Base-by-base conservation (phyloP, 2,329 filamentous ascomycete species). In the Karstenula rhodostoma region DNA sequence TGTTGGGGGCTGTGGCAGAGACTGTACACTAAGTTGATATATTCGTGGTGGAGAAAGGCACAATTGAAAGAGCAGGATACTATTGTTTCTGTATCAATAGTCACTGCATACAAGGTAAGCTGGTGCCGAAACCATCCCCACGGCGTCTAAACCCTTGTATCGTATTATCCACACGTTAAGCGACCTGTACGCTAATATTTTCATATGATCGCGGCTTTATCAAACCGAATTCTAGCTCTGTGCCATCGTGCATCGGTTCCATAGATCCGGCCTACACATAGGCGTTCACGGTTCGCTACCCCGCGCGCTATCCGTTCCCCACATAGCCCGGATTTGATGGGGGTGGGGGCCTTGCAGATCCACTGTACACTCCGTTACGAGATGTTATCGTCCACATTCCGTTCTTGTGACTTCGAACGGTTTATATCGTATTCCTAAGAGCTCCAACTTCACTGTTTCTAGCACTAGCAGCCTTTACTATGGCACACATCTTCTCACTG, bases 401-500 rank as follows among this genome's bases (percentile, higher is more conserved):
- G 2, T 15, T 47, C 29, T 7, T 44, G 35, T 23, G 19, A 37
- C 17, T 25, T 19, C 40, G 12, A 27, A 33, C 13, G 23, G 29
- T 27, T 50, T 19, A 43, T 42, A 33, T 29, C 42, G 42, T 3
- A 3, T 12, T 9, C 23, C 22, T 47, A 52, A 17, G 8, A 27
- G 7, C 32, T 19, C 22, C 23, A 32, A 17, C 10, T 17, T 19
- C 19, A 17, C 23, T 15, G 22, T 27, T 13, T 8, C 13, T n/a
- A 1, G 33, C 9, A 22, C 17, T 22, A 55, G 13, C n/a, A 12
- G 4, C 19, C 49, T 58, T 19, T 37, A 64, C n/a, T n/a, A 74
- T 74, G 72, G 73, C 73, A n/a, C 73, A 74, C 55, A 67, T 75
- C 44, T 75, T 75, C 56, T 73, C 72, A 7, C 70, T 74, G n/a